Evolutionary conservation across 306 rosid genomes (phyloP), one percentile per base, ranked within the genome.

Genomic region (Gastrolobium villosum): DNA sequence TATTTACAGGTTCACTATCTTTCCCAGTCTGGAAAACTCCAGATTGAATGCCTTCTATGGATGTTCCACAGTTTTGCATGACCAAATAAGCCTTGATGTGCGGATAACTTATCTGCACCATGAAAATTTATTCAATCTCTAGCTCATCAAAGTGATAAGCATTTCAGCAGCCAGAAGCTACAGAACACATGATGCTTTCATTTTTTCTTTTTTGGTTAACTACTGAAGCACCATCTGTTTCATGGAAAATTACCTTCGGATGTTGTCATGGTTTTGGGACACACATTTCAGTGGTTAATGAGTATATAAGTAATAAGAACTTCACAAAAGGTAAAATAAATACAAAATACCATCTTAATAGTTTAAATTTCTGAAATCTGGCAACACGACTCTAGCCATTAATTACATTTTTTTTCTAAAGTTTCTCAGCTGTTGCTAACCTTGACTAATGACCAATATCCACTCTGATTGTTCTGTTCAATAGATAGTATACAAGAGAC

Each of bases 21-120:
- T 84, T 83, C 43, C 2, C 66, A 54, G 82, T 70, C 20, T 44
- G 70, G 15, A 70, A 55, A 77, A n/a, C 50, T 68, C 60, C 11
- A 43, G 82, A 52, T 34, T 31, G 83, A 69, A 40, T 53, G 56
- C 36, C 83, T 70, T 86, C 90, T 1, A 81, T 70, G 77, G 88
- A 74, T 39, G 81, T 62, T 78, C 90, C 97, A 70, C 36, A 76
- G 20, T 78, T 85, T 77, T 13, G 88, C 94, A 91, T 82, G 35
- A 76, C 32, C 85, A 91, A 86, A 82, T 65, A 86, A 31, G 76
- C 64, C 90, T 86, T 91, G 88, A 94, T 91, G 66, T 88, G 97
- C 65, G 37, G 62, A 77, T 94, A 94, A 66, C 75, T 90, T 72
- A 91, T 61, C 98, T 94, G 71, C 77, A 87, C 72, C 43, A 56